These are phyloP conservation scores for Abrus pulchellus DNA, from an alignment of 306 rosid genomes.

Conservation along the genomic window DNA sequence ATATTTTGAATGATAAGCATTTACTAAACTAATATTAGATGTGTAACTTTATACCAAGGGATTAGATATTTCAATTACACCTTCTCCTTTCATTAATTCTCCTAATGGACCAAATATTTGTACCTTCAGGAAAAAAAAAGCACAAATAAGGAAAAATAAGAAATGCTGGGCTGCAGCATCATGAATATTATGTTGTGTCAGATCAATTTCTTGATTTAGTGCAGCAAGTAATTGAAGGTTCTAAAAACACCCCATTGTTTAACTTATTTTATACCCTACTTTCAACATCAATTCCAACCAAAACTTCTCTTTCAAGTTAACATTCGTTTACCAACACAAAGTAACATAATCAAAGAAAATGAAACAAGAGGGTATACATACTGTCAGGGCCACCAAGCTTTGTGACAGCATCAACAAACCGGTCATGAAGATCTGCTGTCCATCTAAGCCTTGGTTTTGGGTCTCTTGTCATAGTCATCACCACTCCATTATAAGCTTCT, in stretches of 20 bases:
- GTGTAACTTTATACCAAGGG: background rate
- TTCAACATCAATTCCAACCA: conserved; percentile 8
- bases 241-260: background rate
- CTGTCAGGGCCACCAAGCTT: conserved; percentile 99
- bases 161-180: background rate
- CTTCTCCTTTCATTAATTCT: background rate
- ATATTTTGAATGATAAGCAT: background rate
- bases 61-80: background rate
- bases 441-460: conserved; percentile 93
- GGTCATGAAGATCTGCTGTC: conserved; percentile 95
- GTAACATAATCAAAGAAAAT: background rate
- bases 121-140: background rate
- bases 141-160: background rate
- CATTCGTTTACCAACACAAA: conserved; percentile 5
- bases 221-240: background rate
- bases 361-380: conserved; percentile 47
- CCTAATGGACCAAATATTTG: background rate
- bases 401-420: conserved; percentile 90
- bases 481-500: conserved; percentile 66
- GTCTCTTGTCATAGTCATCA: conserved; percentile 96
- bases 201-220: conserved; percentile 11
- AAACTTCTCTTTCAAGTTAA: conserved; percentile 3
- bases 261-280: background rate
- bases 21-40: background rate
- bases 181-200: background rate